Base-by-base conservation (phyloP, 495 filamentous ascomycete genomes). In the Penicillium samsonianum region DNA sequence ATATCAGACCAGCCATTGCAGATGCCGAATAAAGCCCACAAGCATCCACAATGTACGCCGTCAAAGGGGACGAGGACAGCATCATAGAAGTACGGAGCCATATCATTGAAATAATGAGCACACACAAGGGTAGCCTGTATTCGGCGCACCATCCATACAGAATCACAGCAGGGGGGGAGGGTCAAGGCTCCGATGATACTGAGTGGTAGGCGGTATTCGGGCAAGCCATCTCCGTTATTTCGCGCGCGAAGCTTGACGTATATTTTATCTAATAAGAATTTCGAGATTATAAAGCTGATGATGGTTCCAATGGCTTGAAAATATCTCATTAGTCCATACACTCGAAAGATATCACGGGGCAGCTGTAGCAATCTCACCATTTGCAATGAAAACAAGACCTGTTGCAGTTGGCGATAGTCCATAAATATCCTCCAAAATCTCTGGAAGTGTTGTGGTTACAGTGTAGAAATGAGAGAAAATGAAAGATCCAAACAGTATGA, bases 381-480 rank as follows among this genome's bases (percentile, higher is more conserved):
- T 46, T 28, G 44, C 44, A 14, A 28, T 46, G 44, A 46, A 46
- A 14, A 25, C 44, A 11, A 46, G 44, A 5, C 44, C 44, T 46
- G 44, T 46, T 26, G 25, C 44, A 46, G 44, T 46, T 7, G 44
- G 44, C 22, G 44, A 46, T n/a, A 46, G n/a, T 46, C 44, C 44
- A 30, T 46, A 46, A 26, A 30, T 14, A 7, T 26, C n/a, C n/a
- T 28, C 22, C 22, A 46, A 19, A 3, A 46, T 46, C 12, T 46
- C 44, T 0, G 44, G 44, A 46, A 46, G 44, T 26, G 44, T 46
- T 14, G 44, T 46, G n/a, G 44, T 2, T 14, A 46, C 44, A n/a
- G 30, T 46, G 23, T 46, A 46, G 23, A 46, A 46, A n/a, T 46
- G 44, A 9, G 44, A 26, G 44, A 46, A 46, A n/a, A 28, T 17